These are phyloP conservation scores for Penicillium silybi DNA, from an alignment of 495 filamentous ascomycete genomes.

Conservation along the genomic window DNA sequence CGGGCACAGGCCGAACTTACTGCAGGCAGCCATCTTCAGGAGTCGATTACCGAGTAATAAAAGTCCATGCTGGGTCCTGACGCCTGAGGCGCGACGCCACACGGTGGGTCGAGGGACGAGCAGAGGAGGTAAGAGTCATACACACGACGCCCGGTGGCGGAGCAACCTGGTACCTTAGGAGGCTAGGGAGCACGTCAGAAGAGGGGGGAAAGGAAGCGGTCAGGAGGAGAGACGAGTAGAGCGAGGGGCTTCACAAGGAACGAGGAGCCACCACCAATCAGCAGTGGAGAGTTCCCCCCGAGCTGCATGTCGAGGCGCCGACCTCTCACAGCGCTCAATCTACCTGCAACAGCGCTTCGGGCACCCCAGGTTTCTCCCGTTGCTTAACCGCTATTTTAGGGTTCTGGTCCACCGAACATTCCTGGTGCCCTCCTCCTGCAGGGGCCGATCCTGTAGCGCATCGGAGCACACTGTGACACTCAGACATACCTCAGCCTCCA, in stretches of 20 bases:
- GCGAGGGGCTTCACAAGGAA: background rate
- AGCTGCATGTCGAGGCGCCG: background rate
- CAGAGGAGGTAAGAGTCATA: slow-evolving; percentile 2
- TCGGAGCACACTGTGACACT: slow-evolving; percentile 11
- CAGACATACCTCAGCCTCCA: slow-evolving; percentile 7
- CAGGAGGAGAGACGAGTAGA: background rate
- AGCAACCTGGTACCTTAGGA: background rate
- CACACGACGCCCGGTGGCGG: slow-evolving; percentile 14
- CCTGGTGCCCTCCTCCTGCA: slow-evolving; percentile 2
- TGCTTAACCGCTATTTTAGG: background rate
- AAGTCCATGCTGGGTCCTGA: slow-evolving; percentile 9
- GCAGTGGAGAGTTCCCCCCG: background rate
- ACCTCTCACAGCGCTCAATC: background rate
- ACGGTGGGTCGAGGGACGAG: slow-evolving; percentile 12
- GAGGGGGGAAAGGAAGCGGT: slow-evolving; percentile 1
- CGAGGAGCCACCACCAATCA: background rate
- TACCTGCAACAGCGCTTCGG: background rate
- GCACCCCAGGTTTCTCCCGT: slow-evolving; percentile 1
- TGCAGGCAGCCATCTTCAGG: slow-evolving; percentile 11
- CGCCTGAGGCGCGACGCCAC: slow-evolving; percentile 26
- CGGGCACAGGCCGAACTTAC: slow-evolving; percentile 9
- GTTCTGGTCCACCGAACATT: background rate
- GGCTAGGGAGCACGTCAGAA: background rate
- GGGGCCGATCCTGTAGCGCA: slow-evolving; percentile 20
- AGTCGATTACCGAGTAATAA: background rate